Base-by-base conservation (phyloP, 2,329 filamentous ascomycete species). In the Emergomyces orientalis region DNA sequence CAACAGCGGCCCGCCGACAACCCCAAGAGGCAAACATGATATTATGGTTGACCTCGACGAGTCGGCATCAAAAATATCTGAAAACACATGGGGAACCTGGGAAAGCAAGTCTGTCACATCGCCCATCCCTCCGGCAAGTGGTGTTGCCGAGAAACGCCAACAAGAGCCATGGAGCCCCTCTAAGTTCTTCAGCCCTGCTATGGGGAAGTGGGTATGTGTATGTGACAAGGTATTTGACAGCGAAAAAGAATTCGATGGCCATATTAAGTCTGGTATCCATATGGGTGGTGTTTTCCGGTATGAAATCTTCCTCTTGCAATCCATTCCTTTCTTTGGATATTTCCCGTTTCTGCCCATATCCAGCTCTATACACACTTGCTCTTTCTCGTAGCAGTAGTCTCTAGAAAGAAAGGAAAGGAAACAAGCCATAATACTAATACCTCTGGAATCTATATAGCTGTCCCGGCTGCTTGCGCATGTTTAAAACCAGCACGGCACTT, bases 391-490 rank as follows among this genome's bases (percentile, higher is more conserved):
- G 25, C 22, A 25, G 17, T 17, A 51, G 13, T 25, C 7, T 4
- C n/a, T 14, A 2, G 25, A 14, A 65, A 64, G 13, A 63, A 58
- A 22, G 64, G 65, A 32, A 65, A 71, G n/a, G n/a, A n/a, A 14
- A 34, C 39, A 14, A 13, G 11, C 7, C 8, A 2, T 49, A 39
- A 59, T 14, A 59, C 60, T 67, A 58, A 66, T 59, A 5, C 43
- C 27, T 43, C 11, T 14, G 41, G 2, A 22, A 51, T 47, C 55
- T 39, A 25, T 60, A 3, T 57, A 75, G 74, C 45, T 80, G 78
- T 62, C 74, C 76, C 6, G 67, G 69, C 19, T 80, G 78, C 54
- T 66, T 72, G 57, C 75, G 73, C 45, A 56, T 66, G 32, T 80
- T 78, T 70, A 73, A 73, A 32, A 72, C 70, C 13, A 72, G 70